Base-by-base conservation (phyloP, 2,329 filamentous ascomycete species). In the Tolypocladium sp. region DNA sequence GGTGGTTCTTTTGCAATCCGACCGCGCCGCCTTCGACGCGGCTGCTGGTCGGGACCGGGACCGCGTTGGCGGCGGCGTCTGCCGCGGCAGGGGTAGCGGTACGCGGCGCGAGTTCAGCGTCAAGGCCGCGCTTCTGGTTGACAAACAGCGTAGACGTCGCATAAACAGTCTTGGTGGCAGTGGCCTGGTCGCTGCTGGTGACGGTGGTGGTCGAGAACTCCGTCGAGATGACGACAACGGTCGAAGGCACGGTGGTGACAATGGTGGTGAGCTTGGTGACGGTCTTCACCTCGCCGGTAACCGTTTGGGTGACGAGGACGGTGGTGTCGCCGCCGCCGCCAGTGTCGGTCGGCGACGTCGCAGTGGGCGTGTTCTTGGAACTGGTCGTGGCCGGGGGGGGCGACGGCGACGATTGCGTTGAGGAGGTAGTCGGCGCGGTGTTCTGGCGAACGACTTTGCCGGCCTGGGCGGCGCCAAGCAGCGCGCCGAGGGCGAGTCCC, bases 171-270 rank as follows among this genome's bases (percentile, higher is more conserved):
- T 59, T 67, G 10, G 74, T 76, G 41, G 74, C 73, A 15, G 71
- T 74, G 7, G 70, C 66, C 40, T 66, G 67, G 56, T 72, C 68
- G 58, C 63, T 67, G 59, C 65, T 69, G 56, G 74, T 76, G 58
- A 75, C 68, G 57, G 73, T 76, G 25, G 63, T 66, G 41, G 74
- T 77, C 54, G 65, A 62, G 61, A 74, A 73, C 51, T 62, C 62
- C 55, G 73, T 76, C 15, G 64, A 66, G 27, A 73, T 74, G 27
- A 74, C 64, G 56, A 72, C 54, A 22, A 73, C 65, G 42, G 73
- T 74, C 7, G 69, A 66, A 35, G 69, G 68, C 35, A 69, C 59
- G 5, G 67, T 69, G 41, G 63, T 66, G 55, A 67, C 58, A 33
- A 71, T 60, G 8, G 71, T 74, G 4, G 69, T 71, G 22, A 64